A percentile compares a stretch with the other conserved stretches of the same genome.
These are phyloP conservation scores for Colletotrichum caudatum DNA, from an alignment of 2,329 filamentous ascomycete genomes.

Conservation along the genomic window DNA sequence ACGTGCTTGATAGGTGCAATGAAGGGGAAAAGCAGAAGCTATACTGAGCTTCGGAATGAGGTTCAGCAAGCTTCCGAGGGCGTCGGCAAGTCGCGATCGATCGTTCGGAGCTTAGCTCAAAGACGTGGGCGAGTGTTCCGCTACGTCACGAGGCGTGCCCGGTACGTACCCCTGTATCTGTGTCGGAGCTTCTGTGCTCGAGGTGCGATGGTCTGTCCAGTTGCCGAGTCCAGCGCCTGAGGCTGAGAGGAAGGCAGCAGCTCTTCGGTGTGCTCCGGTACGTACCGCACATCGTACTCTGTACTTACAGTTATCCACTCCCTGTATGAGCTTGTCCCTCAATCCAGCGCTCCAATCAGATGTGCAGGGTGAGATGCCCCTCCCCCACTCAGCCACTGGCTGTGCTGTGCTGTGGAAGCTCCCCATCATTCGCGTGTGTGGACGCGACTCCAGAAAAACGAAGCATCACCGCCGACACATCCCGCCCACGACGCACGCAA, in stretches of 20 bases:
- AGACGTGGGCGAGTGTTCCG: constrained; percentile 13
- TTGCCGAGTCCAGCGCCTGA: constrained; percentile 7
- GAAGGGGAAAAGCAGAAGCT: background rate
- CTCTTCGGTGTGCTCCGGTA: background rate
- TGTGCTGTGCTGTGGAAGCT: background rate
- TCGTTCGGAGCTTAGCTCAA: constrained; percentile 28
- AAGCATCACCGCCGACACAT: constrained; percentile 10
- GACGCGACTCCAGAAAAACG: constrained; percentile 30
- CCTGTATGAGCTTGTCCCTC: background rate
- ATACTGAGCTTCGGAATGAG: constrained; percentile 11
- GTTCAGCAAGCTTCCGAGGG: constrained; percentile 20
- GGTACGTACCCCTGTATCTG: constrained; percentile 28
- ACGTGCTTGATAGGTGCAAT: background rate
- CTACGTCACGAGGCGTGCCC: constrained; percentile 38
- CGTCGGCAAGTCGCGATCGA: background rate
- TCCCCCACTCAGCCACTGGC: constrained; percentile 24
- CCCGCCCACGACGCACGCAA: background rate
- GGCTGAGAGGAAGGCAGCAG: background rate
- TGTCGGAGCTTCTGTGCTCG: background rate
- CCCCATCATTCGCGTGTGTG: constrained; percentile 19
- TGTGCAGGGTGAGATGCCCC: constrained; percentile 29
- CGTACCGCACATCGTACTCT: too few species aligned
- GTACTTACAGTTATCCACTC: background rate
- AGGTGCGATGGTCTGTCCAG: background rate
- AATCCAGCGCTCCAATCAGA: constrained; percentile 27